phyloP scores from a whole-genome alignment of 116 monocot species.

The Trichopus zeylanicus region DNA sequence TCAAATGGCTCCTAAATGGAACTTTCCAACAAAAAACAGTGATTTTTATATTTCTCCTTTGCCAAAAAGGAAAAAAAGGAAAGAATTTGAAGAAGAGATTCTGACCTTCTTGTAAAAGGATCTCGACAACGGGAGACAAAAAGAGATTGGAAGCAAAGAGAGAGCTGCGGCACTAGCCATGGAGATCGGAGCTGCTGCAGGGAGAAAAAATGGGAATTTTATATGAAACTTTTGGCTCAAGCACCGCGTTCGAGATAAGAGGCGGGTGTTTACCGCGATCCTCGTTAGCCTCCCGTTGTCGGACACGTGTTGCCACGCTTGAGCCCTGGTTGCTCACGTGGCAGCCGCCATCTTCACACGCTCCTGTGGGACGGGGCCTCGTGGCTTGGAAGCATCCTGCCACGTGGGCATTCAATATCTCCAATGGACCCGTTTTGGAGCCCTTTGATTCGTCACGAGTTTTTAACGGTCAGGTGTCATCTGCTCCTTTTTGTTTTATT shows the following conservation, averaged over 20 bases:
- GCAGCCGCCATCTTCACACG: slow-evolving; percentile 1
- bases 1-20: no score
- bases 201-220: slow-evolving; percentile 1
- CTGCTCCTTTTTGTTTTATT: no score
- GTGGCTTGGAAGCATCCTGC: neutral
- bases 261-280: slow-evolving; percentile 60
- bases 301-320: slow-evolving; percentile 29
- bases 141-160: slow-evolving; percentile 52
- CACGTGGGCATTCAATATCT: neutral
- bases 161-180: slow-evolving; percentile 60
- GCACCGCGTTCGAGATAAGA: slow-evolving; percentile 43
- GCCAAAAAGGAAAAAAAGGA: neutral
- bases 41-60: no score
- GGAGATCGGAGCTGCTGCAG: slow-evolving; percentile 2
- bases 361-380: neutral
- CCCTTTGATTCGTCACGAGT: slow-evolving; percentile 29
- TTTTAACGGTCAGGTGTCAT: no score
- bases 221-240: neutral
- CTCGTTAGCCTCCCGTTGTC: slow-evolving; percentile 14
- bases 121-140: slow-evolving; percentile 46
- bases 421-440: neutral
- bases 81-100: neutral
- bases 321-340: slow-evolving; percentile 9
- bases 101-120: slow-evolving; percentile 56
- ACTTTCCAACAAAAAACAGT: no score